Conservation (phyloP, 169 alveolate genomes). For the Cryptosporidium viatorum region DNA sequence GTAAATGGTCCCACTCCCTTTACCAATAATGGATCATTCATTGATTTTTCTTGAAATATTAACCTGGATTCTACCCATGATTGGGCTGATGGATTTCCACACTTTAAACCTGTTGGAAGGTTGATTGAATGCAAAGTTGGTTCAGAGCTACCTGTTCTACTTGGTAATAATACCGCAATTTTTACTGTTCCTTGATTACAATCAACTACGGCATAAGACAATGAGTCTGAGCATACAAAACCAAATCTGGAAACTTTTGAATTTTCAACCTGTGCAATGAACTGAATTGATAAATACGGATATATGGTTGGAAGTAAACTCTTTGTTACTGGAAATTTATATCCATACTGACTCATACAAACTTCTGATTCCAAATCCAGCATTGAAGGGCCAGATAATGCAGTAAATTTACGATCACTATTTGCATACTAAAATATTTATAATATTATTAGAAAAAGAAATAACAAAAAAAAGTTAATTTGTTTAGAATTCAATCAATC, state of each 20-base stretch:
- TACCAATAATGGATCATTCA: constrained; percentile 37
- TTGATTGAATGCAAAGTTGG: constrained; percentile 40
- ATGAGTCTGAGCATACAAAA: constrained; percentile 62
- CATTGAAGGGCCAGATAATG: constrained; percentile 62
- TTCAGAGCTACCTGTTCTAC: constrained; percentile 11
- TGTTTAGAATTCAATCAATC: not conserved
- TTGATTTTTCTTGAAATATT: constrained; percentile 51
- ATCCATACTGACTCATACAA: constrained; percentile 44
- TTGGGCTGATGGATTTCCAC: constrained; percentile 67
- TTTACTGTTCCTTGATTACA: constrained; percentile 61
- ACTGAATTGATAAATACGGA: constrained; percentile 73
- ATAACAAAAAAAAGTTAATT: not conserved
- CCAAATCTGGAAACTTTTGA: constrained; percentile 61
- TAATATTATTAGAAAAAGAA: not conserved
- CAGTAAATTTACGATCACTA: constrained; percentile 62
- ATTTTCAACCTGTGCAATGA: constrained; percentile 60
- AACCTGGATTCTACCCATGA: constrained; percentile 72
- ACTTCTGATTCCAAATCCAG: constrained; percentile 27
- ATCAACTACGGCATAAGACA: constrained; percentile 63
- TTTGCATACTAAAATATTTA: constrained; percentile 15
- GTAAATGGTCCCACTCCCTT: constrained; percentile 66
- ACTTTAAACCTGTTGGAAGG: constrained; percentile 67
- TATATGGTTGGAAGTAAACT: constrained; percentile 64
- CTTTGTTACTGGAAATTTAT: constrained; percentile 40
- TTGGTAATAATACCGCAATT: constrained; percentile 39